Evolutionary conservation across 805 yeast species (phyloP).

Genomic region (Wickerhamomyces chaumierensis): DNA sequence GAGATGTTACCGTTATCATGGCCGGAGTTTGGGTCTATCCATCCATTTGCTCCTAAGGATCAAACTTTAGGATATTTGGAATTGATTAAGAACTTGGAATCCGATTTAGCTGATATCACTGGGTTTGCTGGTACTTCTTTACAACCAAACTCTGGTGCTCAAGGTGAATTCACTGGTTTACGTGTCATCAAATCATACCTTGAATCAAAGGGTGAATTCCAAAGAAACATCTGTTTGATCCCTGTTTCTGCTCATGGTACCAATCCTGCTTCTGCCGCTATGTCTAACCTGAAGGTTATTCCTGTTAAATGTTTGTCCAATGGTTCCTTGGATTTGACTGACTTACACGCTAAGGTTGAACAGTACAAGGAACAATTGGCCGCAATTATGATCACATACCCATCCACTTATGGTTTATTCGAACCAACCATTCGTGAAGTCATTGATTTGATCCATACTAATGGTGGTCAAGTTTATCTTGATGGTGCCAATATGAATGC

Average conservation of each 20-base stretch:
- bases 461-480: conserved; percentile 93
- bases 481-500: conserved; percentile 99
- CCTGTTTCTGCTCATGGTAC: conserved; percentile 99
- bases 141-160: conserved; percentile 98
- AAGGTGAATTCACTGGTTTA: conserved; percentile 94
- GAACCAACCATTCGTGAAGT: conserved; percentile 86
- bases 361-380: conserved; percentile 65
- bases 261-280: conserved; percentile 96
- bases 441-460: conserved; percentile 68
- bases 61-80: conserved; percentile 86
- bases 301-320: conserved; percentile 78
- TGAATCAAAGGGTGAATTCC: conserved; percentile 53
- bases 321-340: conserved; percentile 79
- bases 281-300: conserved; percentile 91
- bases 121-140: conserved; percentile 86
- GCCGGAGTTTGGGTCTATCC: conserved; percentile 83
- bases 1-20: conserved; percentile 91
- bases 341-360: conserved; percentile 61
- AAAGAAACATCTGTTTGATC: conserved; percentile 80
- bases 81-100: conserved; percentile 64
- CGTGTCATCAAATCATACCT: conserved; percentile 75
- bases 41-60: conserved; percentile 84
- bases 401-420: conserved; percentile 92
- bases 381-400: conserved; percentile 93
- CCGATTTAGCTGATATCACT: conserved; percentile 82